Evolutionary conservation across 805 yeast genomes (phyloP).

Genomic region (Ogataea paradorogensis): DNA sequence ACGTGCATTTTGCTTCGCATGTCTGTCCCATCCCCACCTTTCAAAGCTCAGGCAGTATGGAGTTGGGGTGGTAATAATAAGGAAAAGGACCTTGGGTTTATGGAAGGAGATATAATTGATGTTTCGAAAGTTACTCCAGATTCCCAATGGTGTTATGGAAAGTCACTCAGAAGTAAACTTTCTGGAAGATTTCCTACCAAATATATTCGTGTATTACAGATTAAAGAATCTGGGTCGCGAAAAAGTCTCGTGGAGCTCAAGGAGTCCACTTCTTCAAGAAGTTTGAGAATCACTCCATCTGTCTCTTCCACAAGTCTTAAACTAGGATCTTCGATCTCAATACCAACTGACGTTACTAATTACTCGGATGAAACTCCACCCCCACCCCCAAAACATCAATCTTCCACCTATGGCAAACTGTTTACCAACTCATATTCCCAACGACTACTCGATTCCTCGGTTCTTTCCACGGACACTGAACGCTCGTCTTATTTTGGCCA

Average conservation of each 20-base stretch:
- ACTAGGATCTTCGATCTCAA: slow-evolving; percentile 16
- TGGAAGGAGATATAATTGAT: slow-evolving; percentile 90
- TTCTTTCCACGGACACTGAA: slow-evolving; percentile 34
- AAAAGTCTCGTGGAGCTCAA: slow-evolving; percentile 16
- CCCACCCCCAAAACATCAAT: slow-evolving; percentile 38
- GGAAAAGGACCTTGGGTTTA: slow-evolving; percentile 79
- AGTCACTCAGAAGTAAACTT: slow-evolving; percentile 71
- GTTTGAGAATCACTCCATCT: slow-evolving; percentile 16
- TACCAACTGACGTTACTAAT: slow-evolving; percentile 6
- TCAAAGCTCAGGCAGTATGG: slow-evolving; percentile 56
- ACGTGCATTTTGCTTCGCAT: slow-evolving; percentile 3
- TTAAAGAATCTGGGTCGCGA: slow-evolving; percentile 21
- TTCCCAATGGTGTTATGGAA: slow-evolving; percentile 92
- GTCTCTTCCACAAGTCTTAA: slow-evolving; percentile 19
- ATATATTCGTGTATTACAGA: slow-evolving; percentile 62
- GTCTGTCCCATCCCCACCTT: slow-evolving; percentile 22
- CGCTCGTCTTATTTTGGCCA: slow-evolving; percentile 46
- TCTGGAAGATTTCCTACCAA: slow-evolving; percentile 87
- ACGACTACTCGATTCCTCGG: slow-evolving; percentile 30
- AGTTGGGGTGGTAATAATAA: slow-evolving; percentile 94
- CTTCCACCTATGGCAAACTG: slow-evolving; percentile 11
- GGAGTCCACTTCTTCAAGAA: slow-evolving; percentile 10
- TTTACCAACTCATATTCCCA: slow-evolving; percentile 27
- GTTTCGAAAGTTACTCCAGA: slow-evolving; percentile 70
- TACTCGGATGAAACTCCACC: slow-evolving; percentile 30